Base-by-base conservation (phyloP, 169 alveolate genomes). In the Eimeria maxima region DNA sequence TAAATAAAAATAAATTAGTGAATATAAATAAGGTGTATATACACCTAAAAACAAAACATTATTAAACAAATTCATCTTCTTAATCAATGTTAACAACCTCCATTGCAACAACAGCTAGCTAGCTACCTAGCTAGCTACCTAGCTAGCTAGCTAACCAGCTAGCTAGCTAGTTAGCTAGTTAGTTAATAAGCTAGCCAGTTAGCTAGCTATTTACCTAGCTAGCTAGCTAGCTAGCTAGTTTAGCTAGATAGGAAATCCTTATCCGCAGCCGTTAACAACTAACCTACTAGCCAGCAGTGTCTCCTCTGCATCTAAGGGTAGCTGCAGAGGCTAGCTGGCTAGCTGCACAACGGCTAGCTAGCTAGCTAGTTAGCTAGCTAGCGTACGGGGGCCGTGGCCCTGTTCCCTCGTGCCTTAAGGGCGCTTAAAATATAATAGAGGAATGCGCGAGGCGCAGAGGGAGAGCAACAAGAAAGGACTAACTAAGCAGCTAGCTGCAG, bases 401-500 rank as follows among this genome's bases (percentile, higher is more conserved):
- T 24, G 10, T 24, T 57, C 18, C n/a, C 24, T 57, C n/a, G n/a
- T 57, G 67, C 67, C 67, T 7, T 8, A 5, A 57, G 24, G 22
- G 67, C 67, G 18, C 18, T 57, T 24, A 57, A 57, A 57, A 57
- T 57, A 24, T 57, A 57, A n/a, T 14, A 24, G 67, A 5, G 7
- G 67, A 24, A 57, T 5, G 67, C 67, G 18, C 67, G 67, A 13
- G 67, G 67, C 67, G 67, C 16, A 8, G 5, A 57, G 67, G n/a
- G n/a, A 3, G 24, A 5, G 67, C 10, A 42, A 69, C 81, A 24
- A 38, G 81, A 42, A 24, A n/a, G n/a, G n/a, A n/a, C n/a, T n/a
- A n/a, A n/a, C n/a, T n/a, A n/a, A 13, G 81, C 81, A 24, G 81
- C 81, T 38, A 71, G 81, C 81, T 47, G 45, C 50, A 38, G 16